A percentile compares a stretch with the other conserved stretches of the same genome.
Evolutionary conservation across 805 yeast genomes (phyloP).

Genomic region (Yarrowia sp.): DNA sequence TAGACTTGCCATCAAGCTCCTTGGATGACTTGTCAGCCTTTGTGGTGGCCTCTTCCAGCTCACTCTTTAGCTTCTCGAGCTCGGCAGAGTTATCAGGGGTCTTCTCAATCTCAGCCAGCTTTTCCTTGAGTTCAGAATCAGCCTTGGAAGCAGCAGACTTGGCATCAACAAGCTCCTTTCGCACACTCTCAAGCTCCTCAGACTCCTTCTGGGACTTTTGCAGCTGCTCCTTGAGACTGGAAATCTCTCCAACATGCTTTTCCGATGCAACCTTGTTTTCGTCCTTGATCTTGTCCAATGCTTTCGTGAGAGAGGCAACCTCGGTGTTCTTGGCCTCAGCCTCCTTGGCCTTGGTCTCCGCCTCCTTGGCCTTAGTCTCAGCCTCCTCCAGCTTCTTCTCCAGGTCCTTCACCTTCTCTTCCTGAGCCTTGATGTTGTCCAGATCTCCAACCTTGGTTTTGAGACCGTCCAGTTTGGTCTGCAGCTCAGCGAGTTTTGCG

Average conservation of each 20-base stretch:
- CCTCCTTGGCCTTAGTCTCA: background rate
- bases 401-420: background rate
- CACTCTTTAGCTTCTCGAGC: background rate
- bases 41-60: background rate
- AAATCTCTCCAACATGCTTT: background rate
- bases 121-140: conserved; percentile 3
- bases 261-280: conserved; percentile 4
- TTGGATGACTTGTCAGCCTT: background rate
- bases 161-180: conserved; percentile 16
- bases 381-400: conserved; percentile 7
- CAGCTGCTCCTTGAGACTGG: conserved; percentile 5
- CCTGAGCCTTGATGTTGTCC: conserved; percentile 22
- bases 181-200: background rate
- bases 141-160: background rate
- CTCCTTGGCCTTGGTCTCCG: background rate
- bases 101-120: conserved; percentile 5
- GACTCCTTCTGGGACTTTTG: background rate
- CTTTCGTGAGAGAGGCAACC: background rate
- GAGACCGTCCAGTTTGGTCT: conserved; percentile 4
- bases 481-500: background rate
- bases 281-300: background rate
- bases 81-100: background rate
- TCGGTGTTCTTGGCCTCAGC: background rate
- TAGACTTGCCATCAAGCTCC: background rate
- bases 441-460: conserved; percentile 20